phyloP scores from a whole-genome alignment of 2,329 filamentous ascomycete species.

The Fusarium illudens region DNA sequence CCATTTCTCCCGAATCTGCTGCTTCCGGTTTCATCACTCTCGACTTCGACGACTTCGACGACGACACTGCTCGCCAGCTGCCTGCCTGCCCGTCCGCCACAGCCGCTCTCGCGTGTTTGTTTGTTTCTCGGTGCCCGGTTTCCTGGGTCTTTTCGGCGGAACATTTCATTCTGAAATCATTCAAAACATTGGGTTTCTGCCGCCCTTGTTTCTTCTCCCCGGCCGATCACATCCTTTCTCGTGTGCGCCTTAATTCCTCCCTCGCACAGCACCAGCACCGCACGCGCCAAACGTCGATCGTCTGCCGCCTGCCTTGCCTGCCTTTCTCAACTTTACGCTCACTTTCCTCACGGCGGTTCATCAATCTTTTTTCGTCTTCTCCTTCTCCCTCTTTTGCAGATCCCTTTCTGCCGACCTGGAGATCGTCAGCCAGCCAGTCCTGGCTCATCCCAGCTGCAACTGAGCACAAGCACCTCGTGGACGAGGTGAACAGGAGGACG shows the following conservation, averaged over 20 bases:
- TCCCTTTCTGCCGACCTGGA: slow-evolving; percentile 15
- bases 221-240: slow-evolving; percentile 21
- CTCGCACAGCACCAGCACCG: slow-evolving; percentile 10
- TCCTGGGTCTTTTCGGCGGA: slow-evolving; percentile 11
- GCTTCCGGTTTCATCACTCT: background rate
- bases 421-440: slow-evolving; percentile 31
- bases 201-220: slow-evolving; percentile 10
- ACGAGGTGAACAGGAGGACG: slow-evolving; percentile 29
- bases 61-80: slow-evolving; percentile 24
- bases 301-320: slow-evolving; percentile 15
- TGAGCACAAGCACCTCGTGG: slow-evolving; percentile 26
- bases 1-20: slow-evolving; percentile 3
- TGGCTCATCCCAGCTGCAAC: slow-evolving; percentile 22
- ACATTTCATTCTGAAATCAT: slow-evolving; percentile 24
- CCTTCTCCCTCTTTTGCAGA: slow-evolving; percentile 17
- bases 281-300: slow-evolving; percentile 34
- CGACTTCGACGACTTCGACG: background rate
- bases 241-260: slow-evolving; percentile 23
- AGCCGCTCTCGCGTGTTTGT: slow-evolving; percentile 6
- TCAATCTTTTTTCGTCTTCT: slow-evolving; percentile 16
- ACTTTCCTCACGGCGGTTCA: slow-evolving; percentile 15
- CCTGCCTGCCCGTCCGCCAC: no score
- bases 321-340: slow-evolving; percentile 7
- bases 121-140: slow-evolving; percentile 17
- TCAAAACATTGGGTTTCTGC: slow-evolving; percentile 26